Conservation (phyloP, 768 basidiomycete species). For the Pluteus cervinus region DNA sequence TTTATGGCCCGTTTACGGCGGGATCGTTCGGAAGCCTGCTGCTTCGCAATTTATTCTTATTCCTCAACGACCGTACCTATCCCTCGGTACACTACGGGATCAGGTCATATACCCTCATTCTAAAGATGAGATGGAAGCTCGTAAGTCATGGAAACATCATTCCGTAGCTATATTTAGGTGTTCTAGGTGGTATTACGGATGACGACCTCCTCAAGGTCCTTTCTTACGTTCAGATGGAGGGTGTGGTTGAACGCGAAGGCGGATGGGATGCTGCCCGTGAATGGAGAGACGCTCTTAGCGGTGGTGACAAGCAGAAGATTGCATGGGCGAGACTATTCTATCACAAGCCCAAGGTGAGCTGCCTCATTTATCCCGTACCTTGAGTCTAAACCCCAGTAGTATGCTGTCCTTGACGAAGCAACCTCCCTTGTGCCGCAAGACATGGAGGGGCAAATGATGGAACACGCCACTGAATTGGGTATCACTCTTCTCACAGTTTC, state of each 20-base stretch:
- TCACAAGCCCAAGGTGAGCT: constrained; percentile 77
- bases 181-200: constrained; percentile 66
- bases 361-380: not conserved
- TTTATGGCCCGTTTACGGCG: constrained; percentile 85
- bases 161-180: constrained; percentile 4
- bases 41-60: constrained; percentile 89
- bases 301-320: constrained; percentile 95
- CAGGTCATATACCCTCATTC: constrained; percentile 96
- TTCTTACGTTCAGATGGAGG: constrained; percentile 74
- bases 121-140: constrained; percentile 67
- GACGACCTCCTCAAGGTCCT: constrained; percentile 67
- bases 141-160: constrained; percentile 35
- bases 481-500: constrained; percentile 95
- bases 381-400: constrained; percentile 39
- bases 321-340: constrained; percentile 98
- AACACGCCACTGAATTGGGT: constrained; percentile 76
- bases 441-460: constrained; percentile 94
- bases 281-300: constrained; percentile 91
- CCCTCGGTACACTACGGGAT: constrained; percentile 87
- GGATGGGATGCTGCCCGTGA: constrained; percentile 89
- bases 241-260: constrained; percentile 90
- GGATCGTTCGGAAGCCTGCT: constrained; percentile 84
- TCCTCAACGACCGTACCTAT: constrained; percentile 94
- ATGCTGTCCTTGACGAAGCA: constrained; percentile 95
- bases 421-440: constrained; percentile 91